Percentiles rank a stretch among this genome's conserved stretches.
These are phyloP conservation scores for Blastobotrys attinorum DNA, from an alignment of 805 yeast genomes.

Conservation along the genomic window DNA sequence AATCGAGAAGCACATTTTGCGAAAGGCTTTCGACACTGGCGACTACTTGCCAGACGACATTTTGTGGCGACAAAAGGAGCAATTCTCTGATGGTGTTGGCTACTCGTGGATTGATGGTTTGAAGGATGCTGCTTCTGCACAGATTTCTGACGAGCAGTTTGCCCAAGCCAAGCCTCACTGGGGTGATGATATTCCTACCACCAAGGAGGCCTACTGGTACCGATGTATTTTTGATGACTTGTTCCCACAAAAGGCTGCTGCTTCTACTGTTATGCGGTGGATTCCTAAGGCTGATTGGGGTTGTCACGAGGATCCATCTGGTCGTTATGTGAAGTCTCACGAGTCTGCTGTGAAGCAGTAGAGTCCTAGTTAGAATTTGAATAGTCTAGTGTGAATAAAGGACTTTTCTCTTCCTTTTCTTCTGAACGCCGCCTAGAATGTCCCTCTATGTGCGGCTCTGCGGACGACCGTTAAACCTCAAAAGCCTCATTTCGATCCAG, in stretches of 20 bases:
- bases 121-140: conserved; percentile 87
- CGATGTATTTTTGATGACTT: conserved; percentile 91
- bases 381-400: not conserved
- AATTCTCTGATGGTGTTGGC: conserved; percentile 98
- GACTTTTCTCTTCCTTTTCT: not conserved
- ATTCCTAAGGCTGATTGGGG: conserved; percentile 99
- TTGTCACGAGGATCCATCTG: conserved; percentile 97
- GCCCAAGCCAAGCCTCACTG: conserved; percentile 89
- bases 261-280: conserved; percentile 98
- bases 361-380: not conserved
- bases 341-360: conserved; percentile 11
- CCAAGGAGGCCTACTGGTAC: conserved; percentile 99
- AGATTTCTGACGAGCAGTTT: conserved; percentile 82
- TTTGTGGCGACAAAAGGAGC: conserved; percentile 99
- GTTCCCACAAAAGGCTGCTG: conserved; percentile 88
- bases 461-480: no score
- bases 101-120: conserved; percentile 98
- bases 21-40: conserved; percentile 94
- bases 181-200: conserved; percentile 92
- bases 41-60: conserved; percentile 95
- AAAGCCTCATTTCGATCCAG: no score
- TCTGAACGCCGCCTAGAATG: no score
- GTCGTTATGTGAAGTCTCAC: conserved; percentile 91
- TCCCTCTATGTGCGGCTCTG: no score
- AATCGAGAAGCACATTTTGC: conserved; percentile 90